These are phyloP conservation scores for Tylopilus subfusipes DNA, from an alignment of 768 basidiomycete genomes.

Conservation along the genomic window DNA sequence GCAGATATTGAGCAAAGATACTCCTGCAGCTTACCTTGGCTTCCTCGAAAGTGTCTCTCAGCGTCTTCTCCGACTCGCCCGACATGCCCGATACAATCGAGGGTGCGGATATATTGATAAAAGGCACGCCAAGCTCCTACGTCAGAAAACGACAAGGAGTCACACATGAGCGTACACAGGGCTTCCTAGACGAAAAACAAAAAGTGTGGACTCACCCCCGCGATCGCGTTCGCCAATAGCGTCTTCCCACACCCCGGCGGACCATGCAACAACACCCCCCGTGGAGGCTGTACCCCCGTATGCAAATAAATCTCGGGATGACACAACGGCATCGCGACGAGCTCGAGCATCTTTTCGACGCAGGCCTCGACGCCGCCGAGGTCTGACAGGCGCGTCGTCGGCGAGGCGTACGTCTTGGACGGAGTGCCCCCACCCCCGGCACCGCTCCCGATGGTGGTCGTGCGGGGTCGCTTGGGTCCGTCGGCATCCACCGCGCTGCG, in stretches of 20 bases:
- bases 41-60: slow-evolving; percentile 95
- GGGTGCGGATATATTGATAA: slow-evolving; percentile 92
- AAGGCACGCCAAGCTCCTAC: slow-evolving; percentile 89
- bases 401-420: slow-evolving; percentile 54
- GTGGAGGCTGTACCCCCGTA: slow-evolving; percentile 87
- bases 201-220: slow-evolving; percentile 62
- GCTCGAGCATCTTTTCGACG: slow-evolving; percentile 90
- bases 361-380: slow-evolving; percentile 85
- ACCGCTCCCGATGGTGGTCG: slow-evolving; percentile 24
- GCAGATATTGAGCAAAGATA: background rate
- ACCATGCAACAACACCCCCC: slow-evolving; percentile 91
- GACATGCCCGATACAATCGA: slow-evolving; percentile 98
- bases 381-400: slow-evolving; percentile 72
- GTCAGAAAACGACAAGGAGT: background rate
- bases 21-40: slow-evolving; percentile 63
- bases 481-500: slow-evolving; percentile 43
- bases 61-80: slow-evolving; percentile 95
- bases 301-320: slow-evolving; percentile 96
- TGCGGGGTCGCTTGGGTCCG: slow-evolving; percentile 53
- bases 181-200: background rate
- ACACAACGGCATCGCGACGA: slow-evolving; percentile 92
- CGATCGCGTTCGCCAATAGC: slow-evolving; percentile 88
- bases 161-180: background rate
- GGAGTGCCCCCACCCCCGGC: slow-evolving; percentile 15
- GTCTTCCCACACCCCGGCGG: slow-evolving; percentile 99